Percentiles rank a stretch among this genome's conserved stretches.
phyloP scores from a whole-genome alignment of 176 grass and related monocot genomes.

The Oryza rufipogon region DNA sequence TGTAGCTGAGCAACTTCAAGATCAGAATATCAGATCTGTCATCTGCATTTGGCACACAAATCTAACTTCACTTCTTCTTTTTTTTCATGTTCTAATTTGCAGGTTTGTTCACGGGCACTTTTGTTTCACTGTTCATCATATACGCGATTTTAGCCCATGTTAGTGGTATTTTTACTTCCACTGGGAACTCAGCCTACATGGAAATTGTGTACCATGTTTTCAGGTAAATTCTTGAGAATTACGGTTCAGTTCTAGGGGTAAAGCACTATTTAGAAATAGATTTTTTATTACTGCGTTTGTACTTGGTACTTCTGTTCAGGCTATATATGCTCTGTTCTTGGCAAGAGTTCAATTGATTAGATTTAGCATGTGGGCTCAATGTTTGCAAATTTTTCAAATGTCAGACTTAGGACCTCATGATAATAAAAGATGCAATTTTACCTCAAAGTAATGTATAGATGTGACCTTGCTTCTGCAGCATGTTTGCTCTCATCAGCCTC shows the following conservation, averaged over 20 bases:
- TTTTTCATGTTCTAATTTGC: not conserved
- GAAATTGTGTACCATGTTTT: slow-evolving; percentile 89
- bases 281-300: not conserved
- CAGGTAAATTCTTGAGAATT: slow-evolving; percentile 53
- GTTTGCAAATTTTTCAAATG: not conserved
- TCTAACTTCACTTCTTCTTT: not conserved
- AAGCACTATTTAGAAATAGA: not conserved
- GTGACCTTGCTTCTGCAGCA: slow-evolving; percentile 42
- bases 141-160: slow-evolving; percentile 83
- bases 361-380: not conserved
- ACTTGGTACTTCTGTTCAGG: not conserved
- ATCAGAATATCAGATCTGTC: not conserved
- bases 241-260: not conserved
- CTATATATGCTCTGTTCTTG: not conserved
- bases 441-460: not conserved
- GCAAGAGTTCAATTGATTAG: not conserved
- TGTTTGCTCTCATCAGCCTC: slow-evolving; percentile 92
- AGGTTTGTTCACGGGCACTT: slow-evolving; percentile 93
- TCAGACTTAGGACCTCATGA: not conserved
- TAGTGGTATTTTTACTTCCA: slow-evolving; percentile 78
- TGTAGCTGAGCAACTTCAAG: not conserved
- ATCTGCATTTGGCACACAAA: not conserved
- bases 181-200: slow-evolving; percentile 65
- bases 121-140: slow-evolving; percentile 76
- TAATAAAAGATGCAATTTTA: not conserved